A percentile compares a stretch with the other conserved stretches of the same genome.
These are phyloP conservation scores for Davidsoniella eucalypti DNA, from an alignment of 2,329 filamentous ascomycete species.

Conservation along the genomic window DNA sequence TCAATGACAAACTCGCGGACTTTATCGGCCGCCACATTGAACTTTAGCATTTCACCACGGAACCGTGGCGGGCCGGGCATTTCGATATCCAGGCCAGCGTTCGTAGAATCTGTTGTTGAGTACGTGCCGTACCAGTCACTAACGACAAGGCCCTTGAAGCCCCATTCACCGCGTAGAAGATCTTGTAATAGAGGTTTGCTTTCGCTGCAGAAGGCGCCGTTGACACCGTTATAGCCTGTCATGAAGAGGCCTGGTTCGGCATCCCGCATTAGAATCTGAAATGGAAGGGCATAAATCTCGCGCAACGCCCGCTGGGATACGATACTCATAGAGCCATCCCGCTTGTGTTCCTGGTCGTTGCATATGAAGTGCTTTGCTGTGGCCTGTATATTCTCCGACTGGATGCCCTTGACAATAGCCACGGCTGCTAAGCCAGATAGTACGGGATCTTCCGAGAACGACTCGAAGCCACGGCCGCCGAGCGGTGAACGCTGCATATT, in stretches of 20 bases:
- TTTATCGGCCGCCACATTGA: conserved; percentile 38
- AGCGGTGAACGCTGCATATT: conserved; percentile 46
- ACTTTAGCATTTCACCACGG: conserved; percentile 34
- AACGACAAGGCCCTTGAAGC: conserved; percentile 39
- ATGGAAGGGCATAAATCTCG: conserved; percentile 42
- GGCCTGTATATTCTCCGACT: conserved; percentile 38
- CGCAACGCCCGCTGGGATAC: conserved; percentile 39
- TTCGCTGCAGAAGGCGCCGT: conserved; percentile 39
- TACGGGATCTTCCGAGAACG: conserved; percentile 40
- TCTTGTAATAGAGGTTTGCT: conserved; percentile 32
- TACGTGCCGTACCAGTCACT: conserved; percentile 45
- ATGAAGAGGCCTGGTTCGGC: conserved; percentile 36
- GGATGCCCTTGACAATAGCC: conserved; percentile 36
- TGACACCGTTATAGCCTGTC: conserved; percentile 43
- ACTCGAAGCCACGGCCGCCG: conserved; percentile 43
- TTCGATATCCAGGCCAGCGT: conserved; percentile 40
- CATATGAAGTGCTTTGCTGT: conserved; percentile 45
- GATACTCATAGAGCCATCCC: conserved; percentile 37
- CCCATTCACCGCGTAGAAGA: conserved; percentile 40
- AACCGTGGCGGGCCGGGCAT: conserved; percentile 41
- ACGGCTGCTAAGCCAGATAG: conserved; percentile 38
- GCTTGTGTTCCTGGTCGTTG: conserved; percentile 43
- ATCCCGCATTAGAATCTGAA: conserved; percentile 38
- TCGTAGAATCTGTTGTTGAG: conserved; percentile 31
- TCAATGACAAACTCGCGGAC: conserved; percentile 38